phyloP scores from a whole-genome alignment of 1,139 yeast genomes.

The Zygoascus sp. region DNA sequence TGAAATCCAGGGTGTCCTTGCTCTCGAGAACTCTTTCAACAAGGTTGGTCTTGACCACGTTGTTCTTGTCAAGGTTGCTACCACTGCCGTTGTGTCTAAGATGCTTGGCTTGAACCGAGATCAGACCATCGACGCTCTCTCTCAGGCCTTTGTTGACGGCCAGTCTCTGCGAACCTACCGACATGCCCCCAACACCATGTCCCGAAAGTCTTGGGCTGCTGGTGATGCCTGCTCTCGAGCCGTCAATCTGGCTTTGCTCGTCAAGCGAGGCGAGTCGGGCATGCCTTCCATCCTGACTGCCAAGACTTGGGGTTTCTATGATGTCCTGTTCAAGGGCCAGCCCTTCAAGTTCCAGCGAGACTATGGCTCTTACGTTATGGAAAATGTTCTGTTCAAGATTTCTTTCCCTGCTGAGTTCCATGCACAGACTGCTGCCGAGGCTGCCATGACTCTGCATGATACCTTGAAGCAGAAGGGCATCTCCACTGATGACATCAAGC shows the following conservation, averaged over 20 bases:
- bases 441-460: slow-evolving; percentile 45
- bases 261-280: slow-evolving; percentile 51
- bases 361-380: slow-evolving; percentile 59
- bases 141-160: slow-evolving; percentile 60
- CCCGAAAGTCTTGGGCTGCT: slow-evolving; percentile 63
- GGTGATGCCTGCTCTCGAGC: slow-evolving; percentile 62
- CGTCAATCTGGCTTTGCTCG: slow-evolving; percentile 50
- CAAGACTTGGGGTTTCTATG: slow-evolving; percentile 58
- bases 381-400: slow-evolving; percentile 54
- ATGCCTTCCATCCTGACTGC: slow-evolving; percentile 56
- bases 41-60: slow-evolving; percentile 59
- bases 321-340: slow-evolving; percentile 51
- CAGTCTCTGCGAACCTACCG: slow-evolving; percentile 55
- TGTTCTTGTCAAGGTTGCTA: slow-evolving; percentile 54
- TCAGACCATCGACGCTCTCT: slow-evolving; percentile 51
- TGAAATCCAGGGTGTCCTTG: slow-evolving; percentile 56
- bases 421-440: slow-evolving; percentile 63
- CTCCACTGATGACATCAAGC: slow-evolving; percentile 46
- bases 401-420: slow-evolving; percentile 65
- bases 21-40: slow-evolving; percentile 56
- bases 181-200: slow-evolving; percentile 60
- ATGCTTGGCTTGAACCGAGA: slow-evolving; percentile 46
- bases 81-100: slow-evolving; percentile 55
- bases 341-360: slow-evolving; percentile 50
- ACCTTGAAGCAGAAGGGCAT: slow-evolving; percentile 40